Base-by-base conservation (phyloP, 257 asterid genomes). In the Fraxinus quadrangulata region DNA sequence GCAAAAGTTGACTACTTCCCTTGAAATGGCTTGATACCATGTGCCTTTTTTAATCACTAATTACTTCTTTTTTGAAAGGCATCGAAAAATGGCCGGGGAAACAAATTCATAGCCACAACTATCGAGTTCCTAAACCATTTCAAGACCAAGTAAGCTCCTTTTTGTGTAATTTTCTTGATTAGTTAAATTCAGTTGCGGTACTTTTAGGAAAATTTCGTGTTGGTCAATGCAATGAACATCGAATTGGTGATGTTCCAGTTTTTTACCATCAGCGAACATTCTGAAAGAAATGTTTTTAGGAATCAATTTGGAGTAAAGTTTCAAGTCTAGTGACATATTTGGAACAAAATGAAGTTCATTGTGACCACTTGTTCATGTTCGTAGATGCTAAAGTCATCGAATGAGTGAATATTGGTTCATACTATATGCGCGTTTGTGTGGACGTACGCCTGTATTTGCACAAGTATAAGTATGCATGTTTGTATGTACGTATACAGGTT, bases 71-170 rank as follows among this genome's bases (percentile, higher is more conserved):
- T 71, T 23, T 47, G 5, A 61, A 78, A 89, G 96, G 97, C 36
- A 81, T 85, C 10, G 83, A 80, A 31, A 85, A 81, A n/a, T 91
- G 97, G 95, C 87, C 92, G 2, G 86, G 95, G 34, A 87, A 85
- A 82, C 90, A 91, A 77, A 82, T 88, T 12, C 97, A 90, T 76
- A 87, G 90, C 67, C 97, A 90, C 83, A 91, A 90, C 74, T 91
- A 88, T 56, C 76, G 97, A 80, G 83, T 79, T 59, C 90, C 90
- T 23, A 85, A 90, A 65, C 90, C 89, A 24, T 91, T 84, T 75
- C 76, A 72, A 28, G 84, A 86, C 74, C 78, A 87, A 89, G 97
- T 89, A 75, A 63, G 75, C 24, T 47, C 17, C 61, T 28, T 36
- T 36, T 61, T 19, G 16, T 67, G 26, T 28, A 19, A 10, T 63